These are phyloP conservation scores for Neurospora hispaniola DNA, from an alignment of 495 filamentous ascomycete genomes.

Conservation along the genomic window DNA sequence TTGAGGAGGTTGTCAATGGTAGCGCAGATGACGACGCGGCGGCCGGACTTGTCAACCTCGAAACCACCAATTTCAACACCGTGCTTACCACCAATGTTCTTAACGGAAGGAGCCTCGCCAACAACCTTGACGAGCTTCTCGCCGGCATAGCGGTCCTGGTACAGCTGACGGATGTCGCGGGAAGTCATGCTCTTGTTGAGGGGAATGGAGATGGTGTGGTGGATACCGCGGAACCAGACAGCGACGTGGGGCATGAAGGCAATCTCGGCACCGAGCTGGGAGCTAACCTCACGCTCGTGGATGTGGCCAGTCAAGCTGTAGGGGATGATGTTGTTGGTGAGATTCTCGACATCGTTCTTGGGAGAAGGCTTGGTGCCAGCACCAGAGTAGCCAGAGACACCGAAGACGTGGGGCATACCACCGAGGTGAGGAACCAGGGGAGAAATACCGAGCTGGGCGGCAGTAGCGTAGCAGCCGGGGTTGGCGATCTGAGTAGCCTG, in stretches of 20 bases:
- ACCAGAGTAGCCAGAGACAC: slow-evolving; percentile 91
- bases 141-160: slow-evolving; percentile 91
- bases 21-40: slow-evolving; percentile 85
- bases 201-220: slow-evolving; percentile 84
- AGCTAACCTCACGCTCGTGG: slow-evolving; percentile 83
- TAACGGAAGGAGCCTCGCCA: slow-evolving; percentile 81
- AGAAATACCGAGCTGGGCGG: slow-evolving; percentile 84
- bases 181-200: slow-evolving; percentile 73
- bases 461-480: slow-evolving; percentile 94
- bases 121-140: slow-evolving; percentile 89
- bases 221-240: slow-evolving; percentile 95
- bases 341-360: slow-evolving; percentile 87
- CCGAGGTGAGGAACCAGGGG: slow-evolving; percentile 71
- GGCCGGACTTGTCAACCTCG: slow-evolving; percentile 76
- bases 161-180: slow-evolving; percentile 86
- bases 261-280: slow-evolving; percentile 64
- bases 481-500: slow-evolving; percentile 83
- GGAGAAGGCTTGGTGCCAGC: slow-evolving; percentile 91
- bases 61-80: slow-evolving; percentile 94
- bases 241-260: slow-evolving; percentile 94
- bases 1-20: slow-evolving; percentile 98
- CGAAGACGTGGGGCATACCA: slow-evolving; percentile 78
- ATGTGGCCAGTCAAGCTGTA: slow-evolving; percentile 94
- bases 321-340: slow-evolving; percentile 83
- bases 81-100: slow-evolving; percentile 80